phyloP scores from a whole-genome alignment of 2,329 filamentous ascomycete species.

The Mariannaea sp. region DNA sequence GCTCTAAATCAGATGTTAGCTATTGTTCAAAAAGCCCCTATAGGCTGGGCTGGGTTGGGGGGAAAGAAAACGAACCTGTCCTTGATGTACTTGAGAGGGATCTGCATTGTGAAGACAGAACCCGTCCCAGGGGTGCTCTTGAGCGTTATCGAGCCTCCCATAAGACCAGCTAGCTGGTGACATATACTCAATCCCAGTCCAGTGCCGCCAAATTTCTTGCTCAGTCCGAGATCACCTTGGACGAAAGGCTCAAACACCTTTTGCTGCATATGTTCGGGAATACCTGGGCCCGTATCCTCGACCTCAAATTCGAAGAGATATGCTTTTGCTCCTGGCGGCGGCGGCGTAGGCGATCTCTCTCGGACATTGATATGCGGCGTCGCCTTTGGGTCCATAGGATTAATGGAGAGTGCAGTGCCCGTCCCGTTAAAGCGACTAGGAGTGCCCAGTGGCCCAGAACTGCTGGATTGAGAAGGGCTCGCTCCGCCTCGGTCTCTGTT shows the following conservation, averaged over 20 bases:
- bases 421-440: constrained; percentile 38
- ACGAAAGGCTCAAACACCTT: constrained; percentile 94
- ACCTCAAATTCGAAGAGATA: constrained; percentile 87
- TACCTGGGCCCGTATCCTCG: constrained; percentile 85
- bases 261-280: constrained; percentile 75
- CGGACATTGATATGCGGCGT: constrained; percentile 53
- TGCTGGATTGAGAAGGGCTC: constrained; percentile 56
- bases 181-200: constrained; percentile 89
- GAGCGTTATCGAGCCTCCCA: constrained; percentile 78
- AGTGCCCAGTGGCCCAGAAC: constrained; percentile 46
- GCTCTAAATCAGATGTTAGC: constrained; percentile 43
- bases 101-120: constrained; percentile 80
- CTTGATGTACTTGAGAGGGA: constrained; percentile 78
- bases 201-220: constrained; percentile 88
- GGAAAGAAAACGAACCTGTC: constrained; percentile 50
- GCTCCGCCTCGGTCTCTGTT: constrained; percentile 50
- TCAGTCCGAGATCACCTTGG: constrained; percentile 86
- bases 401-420: constrained; percentile 64
- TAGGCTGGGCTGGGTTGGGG: no score
- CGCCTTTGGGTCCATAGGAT: constrained; percentile 63
- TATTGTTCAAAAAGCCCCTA: no score
- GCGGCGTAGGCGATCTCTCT: constrained; percentile 63
- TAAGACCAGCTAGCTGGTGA: constrained; percentile 79
- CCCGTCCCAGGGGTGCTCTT: constrained; percentile 74
- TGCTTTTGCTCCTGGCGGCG: constrained; percentile 66